Evolutionary conservation across 257 asterid species (phyloP).

Genomic region (Solanum stenotomum): DNA sequence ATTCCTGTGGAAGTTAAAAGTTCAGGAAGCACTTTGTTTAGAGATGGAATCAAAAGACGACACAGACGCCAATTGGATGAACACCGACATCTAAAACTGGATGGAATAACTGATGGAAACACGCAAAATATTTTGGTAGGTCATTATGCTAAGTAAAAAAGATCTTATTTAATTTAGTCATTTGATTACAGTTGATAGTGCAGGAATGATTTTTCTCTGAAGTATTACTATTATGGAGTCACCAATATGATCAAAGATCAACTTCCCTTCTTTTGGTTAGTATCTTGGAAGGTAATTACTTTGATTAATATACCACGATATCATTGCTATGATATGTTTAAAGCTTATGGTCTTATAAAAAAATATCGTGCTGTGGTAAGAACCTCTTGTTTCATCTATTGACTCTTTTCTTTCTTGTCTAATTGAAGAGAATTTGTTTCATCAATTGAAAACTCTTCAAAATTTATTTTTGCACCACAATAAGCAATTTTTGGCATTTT

Average conservation of each 20-base stretch:
- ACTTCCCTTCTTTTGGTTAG: not conserved
- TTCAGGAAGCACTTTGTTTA: conserved; percentile 54
- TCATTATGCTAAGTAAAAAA: not conserved
- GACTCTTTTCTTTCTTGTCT: not conserved
- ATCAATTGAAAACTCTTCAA: not conserved
- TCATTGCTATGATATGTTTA: not conserved
- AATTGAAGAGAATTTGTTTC: not conserved
- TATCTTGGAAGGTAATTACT: not conserved
- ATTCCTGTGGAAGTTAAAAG: conserved; percentile 16
- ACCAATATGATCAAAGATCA: not conserved
- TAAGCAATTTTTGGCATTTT: not conserved
- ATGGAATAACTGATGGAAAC: not conserved
- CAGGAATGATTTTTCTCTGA: conserved; percentile 2
- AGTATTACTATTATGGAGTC: not conserved
- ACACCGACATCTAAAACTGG: not conserved
- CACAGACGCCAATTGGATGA: conserved; percentile 44
- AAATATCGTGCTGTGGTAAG: not conserved
- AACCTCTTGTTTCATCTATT: not conserved
- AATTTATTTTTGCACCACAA: not conserved
- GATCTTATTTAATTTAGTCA: not conserved
- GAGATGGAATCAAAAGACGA: conserved; percentile 50
- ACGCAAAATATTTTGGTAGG: conserved; percentile 6
- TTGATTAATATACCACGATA: not conserved
- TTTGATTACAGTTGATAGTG: not conserved
- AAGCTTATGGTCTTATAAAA: not conserved